Conservation (phyloP, 1,139 yeast species). For the Candida pseudocylindracea region DNA sequence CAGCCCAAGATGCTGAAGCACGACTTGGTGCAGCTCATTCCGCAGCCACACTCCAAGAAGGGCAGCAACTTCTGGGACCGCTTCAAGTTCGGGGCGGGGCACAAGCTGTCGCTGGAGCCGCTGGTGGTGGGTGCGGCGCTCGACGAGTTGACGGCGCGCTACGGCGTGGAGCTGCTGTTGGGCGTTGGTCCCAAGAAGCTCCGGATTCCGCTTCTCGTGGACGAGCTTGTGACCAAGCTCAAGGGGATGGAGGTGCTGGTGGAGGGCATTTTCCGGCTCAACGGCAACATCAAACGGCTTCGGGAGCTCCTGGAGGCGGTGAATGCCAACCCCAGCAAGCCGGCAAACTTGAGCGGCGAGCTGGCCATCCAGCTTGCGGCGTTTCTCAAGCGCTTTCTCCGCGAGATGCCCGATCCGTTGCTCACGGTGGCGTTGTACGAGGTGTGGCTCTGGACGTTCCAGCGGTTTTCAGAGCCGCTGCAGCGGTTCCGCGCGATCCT, state of each 20-base stretch:
- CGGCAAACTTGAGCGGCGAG: conserved; percentile 57
- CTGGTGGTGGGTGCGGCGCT: conserved; percentile 66
- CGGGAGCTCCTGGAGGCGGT: conserved; percentile 56
- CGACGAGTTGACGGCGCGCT: conserved; percentile 44
- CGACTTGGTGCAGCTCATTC: conserved; percentile 26
- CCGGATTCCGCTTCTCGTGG: conserved; percentile 68
- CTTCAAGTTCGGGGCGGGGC: conserved; percentile 12
- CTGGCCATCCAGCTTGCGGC: conserved; percentile 91
- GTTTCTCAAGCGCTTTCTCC: conserved; percentile 66
- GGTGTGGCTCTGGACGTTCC: conserved; percentile 30
- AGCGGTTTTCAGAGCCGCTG: conserved; percentile 12
- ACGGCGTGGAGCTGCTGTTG: conserved; percentile 70
- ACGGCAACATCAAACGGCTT: conserved; percentile 79
- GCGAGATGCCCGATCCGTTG: conserved; percentile 86
- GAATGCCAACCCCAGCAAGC: conserved; percentile 49
- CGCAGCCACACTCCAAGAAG: conserved; percentile 22
- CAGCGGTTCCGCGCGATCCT: conserved; percentile 46
- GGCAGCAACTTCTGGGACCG: conserved; percentile 61
- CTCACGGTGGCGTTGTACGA: conserved; percentile 60
- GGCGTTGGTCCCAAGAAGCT: conserved; percentile 75
- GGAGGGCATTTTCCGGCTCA: conserved; percentile 90
- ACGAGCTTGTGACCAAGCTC: conserved; percentile 67
- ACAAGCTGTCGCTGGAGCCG: conserved; percentile 8
- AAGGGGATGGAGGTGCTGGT: conserved; percentile 89
- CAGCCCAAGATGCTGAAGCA: conserved; percentile 19